A percentile compares a stretch with the other conserved stretches of the same genome.
phyloP scores from a whole-genome alignment of 73 alveolate species.

The Paramecium tetraurelia region DNA sequence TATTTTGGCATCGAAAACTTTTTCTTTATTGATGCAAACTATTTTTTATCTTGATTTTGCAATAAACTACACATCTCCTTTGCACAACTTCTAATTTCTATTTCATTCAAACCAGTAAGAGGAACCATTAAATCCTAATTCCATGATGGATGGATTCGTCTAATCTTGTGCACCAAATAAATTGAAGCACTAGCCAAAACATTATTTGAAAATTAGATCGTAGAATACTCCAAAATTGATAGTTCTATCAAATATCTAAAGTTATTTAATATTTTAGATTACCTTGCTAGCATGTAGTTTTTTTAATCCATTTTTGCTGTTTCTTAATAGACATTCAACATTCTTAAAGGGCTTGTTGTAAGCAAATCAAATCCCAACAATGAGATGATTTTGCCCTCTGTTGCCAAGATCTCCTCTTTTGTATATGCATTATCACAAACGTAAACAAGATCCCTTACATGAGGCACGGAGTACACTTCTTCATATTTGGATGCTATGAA shows the following conservation, averaged over 20 bases:
- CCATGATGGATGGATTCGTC: constrained; percentile 57
- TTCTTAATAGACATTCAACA: constrained; percentile 55
- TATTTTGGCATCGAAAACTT: constrained; percentile 50
- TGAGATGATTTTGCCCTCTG: constrained; percentile 83
- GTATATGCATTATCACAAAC: constrained; percentile 83
- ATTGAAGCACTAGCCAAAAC: constrained; percentile 61
- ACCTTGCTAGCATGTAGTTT: constrained; percentile 56
- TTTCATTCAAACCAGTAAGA: constrained; percentile 51
- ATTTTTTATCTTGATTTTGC: constrained; percentile 40
- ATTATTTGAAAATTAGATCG: neutral
- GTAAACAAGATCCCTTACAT: constrained; percentile 60
- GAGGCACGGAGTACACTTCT: constrained; percentile 77
- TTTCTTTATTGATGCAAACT: constrained; percentile 39
- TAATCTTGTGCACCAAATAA: constrained; percentile 55
- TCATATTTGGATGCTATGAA: constrained; percentile 86
- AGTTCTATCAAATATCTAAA: constrained; percentile 51
- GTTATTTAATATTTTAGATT: neutral
- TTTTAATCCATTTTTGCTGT: constrained; percentile 36
- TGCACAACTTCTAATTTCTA: constrained; percentile 54
- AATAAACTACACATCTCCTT: constrained; percentile 41
- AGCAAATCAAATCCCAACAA: constrained; percentile 73
- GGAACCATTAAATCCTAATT: constrained; percentile 30
- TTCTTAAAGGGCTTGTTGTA: constrained; percentile 68
- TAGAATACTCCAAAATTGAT: constrained; percentile 31
- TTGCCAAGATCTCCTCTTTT: constrained; percentile 80